A percentile compares a stretch with the other conserved stretches of the same genome.
phyloP scores from a whole-genome alignment of 2,329 filamentous ascomycete species.

The Aspergillus piperis region DNA sequence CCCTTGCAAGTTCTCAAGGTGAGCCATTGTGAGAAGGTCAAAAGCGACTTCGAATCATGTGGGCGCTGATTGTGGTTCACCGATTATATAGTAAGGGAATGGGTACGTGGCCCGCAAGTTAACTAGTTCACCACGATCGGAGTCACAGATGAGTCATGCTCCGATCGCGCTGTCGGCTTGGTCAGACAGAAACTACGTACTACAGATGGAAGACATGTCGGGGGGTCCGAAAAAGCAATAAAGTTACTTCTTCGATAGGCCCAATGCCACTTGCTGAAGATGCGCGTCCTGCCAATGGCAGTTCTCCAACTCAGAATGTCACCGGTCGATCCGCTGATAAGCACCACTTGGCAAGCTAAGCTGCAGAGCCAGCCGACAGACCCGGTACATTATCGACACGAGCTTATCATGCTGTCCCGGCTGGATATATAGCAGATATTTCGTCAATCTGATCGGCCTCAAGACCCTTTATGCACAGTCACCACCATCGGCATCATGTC shows the following conservation, averaged over 20 bases:
- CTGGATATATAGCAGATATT: neutral
- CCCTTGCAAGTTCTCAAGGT: neutral
- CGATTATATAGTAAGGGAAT: neutral
- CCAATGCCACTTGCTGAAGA: neutral
- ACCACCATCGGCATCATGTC: neutral
- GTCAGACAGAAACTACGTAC: neutral
- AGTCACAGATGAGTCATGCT: neutral
- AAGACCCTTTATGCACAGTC: neutral
- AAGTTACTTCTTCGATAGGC: neutral
- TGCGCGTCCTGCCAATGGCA: neutral
- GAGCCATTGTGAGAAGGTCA: neutral
- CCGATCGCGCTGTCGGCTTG: neutral
- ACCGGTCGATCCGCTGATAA: constrained; percentile 3
- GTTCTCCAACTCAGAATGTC: neutral
- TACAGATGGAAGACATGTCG: neutral
- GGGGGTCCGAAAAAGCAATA: neutral
- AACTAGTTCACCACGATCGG: neutral
- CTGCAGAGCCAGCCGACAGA: neutral
- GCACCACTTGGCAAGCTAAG: neutral
- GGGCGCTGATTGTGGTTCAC: neutral
- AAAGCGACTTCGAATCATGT: neutral
- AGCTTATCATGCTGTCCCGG: neutral
- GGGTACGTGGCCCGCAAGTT: neutral
- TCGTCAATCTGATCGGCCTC: neutral
- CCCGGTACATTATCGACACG: neutral